Base-by-base conservation (phyloP, 1,284 basidiomycete genomes). In the Malassezia slooffiae region DNA sequence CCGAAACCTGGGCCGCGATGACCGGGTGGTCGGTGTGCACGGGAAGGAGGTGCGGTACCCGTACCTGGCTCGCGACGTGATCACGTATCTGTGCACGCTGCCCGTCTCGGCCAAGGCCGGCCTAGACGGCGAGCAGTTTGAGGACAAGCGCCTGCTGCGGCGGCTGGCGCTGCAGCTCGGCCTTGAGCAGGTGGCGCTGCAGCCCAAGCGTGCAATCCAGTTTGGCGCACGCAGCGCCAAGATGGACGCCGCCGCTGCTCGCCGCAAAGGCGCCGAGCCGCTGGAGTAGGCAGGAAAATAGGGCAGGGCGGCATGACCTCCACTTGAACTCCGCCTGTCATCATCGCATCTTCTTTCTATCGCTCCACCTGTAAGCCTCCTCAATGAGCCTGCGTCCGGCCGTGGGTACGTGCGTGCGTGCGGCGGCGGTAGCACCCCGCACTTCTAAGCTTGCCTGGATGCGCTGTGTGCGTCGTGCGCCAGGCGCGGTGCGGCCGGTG, bases 191-290 rank as follows among this genome's bases (percentile, higher is more conserved):
- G 80, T 82, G 0, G 79, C 82, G 21, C 70, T 73, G 43, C 34
- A 62, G 44, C 86, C 83, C 61, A 97, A 97, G 72, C 70, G 85
- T 40, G 91, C 91, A 5, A 96, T 96, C 83, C 91, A 97, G 67
- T 97, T 97, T 73, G 91, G 91, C 3, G 62, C 82, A 50, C 78
- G 84, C 67, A 88, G 86, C 35, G 88, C 89, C 3, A 79, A 89
- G 60, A 89, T 96, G 82, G 79, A 83, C 45, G 67, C 68, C 1
- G 76, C 74, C 1, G 72, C 71, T 13, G 52, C 58, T 0, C 43
- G 43, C 11, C 48, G 41, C 15, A 71, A 70, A 43, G 71, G 71
- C 39, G 21, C 13, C 22, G 28, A 12, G 8, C 7, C 7, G 26
- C 13, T 27, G 26, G 26, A 7, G 8, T 27, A 8, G 26, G 8